phyloP scores from a whole-genome alignment of 208 protist species.

The Trypanosoma avium region DNA sequence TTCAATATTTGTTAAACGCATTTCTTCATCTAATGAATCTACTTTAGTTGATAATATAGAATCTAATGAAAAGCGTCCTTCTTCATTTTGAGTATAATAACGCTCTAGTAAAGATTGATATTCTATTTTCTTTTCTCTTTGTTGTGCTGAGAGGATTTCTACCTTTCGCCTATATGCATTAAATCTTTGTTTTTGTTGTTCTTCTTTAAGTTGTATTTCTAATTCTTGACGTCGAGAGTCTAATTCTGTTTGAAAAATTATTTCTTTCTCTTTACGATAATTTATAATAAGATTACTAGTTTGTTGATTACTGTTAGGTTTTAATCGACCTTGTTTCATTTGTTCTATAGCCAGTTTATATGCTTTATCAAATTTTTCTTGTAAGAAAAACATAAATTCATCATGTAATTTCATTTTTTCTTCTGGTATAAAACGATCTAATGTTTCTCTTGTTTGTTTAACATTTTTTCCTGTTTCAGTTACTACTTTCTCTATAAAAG shows the following conservation, averaged over 20 bases:
- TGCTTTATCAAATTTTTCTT: slow-evolving; percentile 4
- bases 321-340: neutral
- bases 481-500: neutral
- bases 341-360: slow-evolving; percentile 5
- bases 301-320: neutral
- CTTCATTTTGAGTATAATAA: neutral
- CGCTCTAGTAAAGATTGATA: neutral
- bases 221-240: neutral
- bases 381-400: neutral
- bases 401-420: neutral
- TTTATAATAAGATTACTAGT: neutral
- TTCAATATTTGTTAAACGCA: neutral
- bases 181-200: neutral
- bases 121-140: neutral
- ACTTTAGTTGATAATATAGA: too few relatives aligned
- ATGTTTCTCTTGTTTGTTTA: neutral
- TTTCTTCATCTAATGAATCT: too few relatives aligned
- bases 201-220: neutral
- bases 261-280: neutral
- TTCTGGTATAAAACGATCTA: neutral
- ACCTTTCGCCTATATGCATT: neutral
- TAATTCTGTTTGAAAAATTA: neutral
- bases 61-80: neutral
- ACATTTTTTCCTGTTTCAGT: too few relatives aligned
- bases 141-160: neutral